A percentile compares a stretch with the other conserved stretches of the same genome.
phyloP scores from a whole-genome alignment of 306 rosid genomes.

The Quillaja saponaria region DNA sequence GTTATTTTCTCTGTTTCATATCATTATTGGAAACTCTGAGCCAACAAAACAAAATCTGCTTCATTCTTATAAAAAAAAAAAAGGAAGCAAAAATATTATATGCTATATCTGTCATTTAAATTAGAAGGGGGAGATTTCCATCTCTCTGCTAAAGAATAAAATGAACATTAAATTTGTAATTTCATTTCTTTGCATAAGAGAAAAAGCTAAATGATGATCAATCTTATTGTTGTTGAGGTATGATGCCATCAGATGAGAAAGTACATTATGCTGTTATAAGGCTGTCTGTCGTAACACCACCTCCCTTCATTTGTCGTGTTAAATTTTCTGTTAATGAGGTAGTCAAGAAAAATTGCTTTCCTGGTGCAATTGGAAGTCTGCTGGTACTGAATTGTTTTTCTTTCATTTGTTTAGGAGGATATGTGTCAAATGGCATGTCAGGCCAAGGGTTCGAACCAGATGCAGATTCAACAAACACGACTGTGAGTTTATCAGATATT shows the following conservation, averaged over 20 bases:
- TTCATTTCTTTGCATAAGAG: conserved; percentile 17
- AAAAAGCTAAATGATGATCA: neutral
- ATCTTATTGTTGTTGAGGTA: too few species aligned
- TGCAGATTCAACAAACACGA: conserved; percentile 84
- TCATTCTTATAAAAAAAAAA: conserved; percentile 12
- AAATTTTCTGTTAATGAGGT: too few species aligned
- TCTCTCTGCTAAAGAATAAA: conserved; percentile 18
- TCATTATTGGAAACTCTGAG: conserved; percentile 6
- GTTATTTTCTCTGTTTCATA: conserved; percentile 10
- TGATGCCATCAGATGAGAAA: too few species aligned
- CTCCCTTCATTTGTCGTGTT: too few species aligned
- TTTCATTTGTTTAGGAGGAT: conserved; percentile 55
- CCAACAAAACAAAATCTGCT: conserved; percentile 4
- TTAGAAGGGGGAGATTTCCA: conserved; percentile 9
- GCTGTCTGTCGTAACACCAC: neutral
- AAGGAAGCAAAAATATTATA: neutral
- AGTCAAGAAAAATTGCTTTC: too few species aligned
- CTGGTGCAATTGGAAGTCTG: too few species aligned
- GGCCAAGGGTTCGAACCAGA: conserved; percentile 59
- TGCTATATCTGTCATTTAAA: conserved; percentile 27
- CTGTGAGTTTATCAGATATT: conserved; percentile 56
- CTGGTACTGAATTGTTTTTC: neutral
- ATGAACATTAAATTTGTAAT: conserved; percentile 21
- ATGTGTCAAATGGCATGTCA: conserved; percentile 65
- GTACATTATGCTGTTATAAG: neutral